Base-by-base conservation (phyloP, 192 early-diverging fungal genomes). In the Phlyctochytrium planicorne region DNA sequence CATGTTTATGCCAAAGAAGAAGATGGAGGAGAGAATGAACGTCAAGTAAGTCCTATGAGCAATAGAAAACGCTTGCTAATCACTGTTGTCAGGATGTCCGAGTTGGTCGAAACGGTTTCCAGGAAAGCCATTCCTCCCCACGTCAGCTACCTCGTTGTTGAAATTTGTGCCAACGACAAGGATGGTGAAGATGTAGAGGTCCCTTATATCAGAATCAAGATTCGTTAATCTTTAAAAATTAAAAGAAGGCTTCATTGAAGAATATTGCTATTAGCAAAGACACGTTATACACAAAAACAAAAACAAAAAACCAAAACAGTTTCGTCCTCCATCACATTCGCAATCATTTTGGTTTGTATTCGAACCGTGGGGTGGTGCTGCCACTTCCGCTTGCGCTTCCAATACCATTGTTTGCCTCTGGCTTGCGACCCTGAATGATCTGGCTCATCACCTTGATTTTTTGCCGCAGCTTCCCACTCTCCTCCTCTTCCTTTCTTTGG, bases 41-140 rank as follows among this genome's bases (percentile, higher is more conserved):
- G 89, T 96, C 89, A 89, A 83, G 89, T 91, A 74, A 78, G 64
- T 16, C 20, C n/a, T 1, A n/a, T n/a, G n/a, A n/a, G n/a, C n/a
- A n/a, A n/a, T 68, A 23, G 34, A 31, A 30, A 66, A 14, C 29
- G 33, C 24, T 64, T 60, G 27, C 31, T 50, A 2, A 23, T 34
- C 6, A 33, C 33, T 47, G 52, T 70, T 53, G 35, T 20, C 70
- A 90, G 87, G 70, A 84, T 97, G n/a, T 89, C 90, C 0, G 83
- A 92, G 68, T 52, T 95, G 34, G 79, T 96, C 3, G 88, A 89
- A 75, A 83, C 78, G 1, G 87, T 94, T 31, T 90, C 92, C 47
- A 91, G 89, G 82, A 96, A 98, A 78, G 89, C 91, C 25, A 87
- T 95, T 60, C 91, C 92, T 12, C 34, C 84, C 12, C 91, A 98